Conservation (phyloP, 176 grass and related monocot genomes). For the Avena insularis region DNA sequence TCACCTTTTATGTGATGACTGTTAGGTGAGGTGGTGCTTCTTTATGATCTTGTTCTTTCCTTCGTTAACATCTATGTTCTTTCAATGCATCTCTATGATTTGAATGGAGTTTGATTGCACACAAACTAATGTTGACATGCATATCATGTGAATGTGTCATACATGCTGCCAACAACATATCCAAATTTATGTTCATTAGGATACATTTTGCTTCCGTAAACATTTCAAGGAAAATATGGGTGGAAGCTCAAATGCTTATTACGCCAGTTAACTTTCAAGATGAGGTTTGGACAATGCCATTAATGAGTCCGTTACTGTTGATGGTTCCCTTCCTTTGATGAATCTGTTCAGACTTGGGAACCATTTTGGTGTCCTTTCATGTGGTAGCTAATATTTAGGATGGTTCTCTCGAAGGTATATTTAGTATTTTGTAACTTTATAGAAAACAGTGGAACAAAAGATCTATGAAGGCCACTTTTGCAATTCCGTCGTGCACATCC, state of each 20-base stretch:
- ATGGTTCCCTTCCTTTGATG: background rate
- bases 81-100: background rate
- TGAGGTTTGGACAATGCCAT: background rate
- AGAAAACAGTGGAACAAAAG: background rate
- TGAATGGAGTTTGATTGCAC: background rate
- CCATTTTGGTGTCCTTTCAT: background rate
- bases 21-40: background rate
- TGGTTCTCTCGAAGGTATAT: background rate
- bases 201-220: background rate
- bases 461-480: background rate
- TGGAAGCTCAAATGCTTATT: background rate
- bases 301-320: background rate
- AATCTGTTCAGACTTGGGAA: background rate
- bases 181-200: background rate
- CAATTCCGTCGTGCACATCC: background rate
- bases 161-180: background rate
- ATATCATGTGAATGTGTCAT: background rate
- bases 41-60: background rate
- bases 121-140: background rate
- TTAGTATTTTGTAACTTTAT: background rate
- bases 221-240: background rate
- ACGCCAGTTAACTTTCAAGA: background rate
- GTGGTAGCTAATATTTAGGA: background rate
- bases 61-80: background rate
- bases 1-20: background rate